These are phyloP conservation scores for Neonectria ditissima DNA, from an alignment of 2,329 filamentous ascomycete genomes.

Conservation along the genomic window DNA sequence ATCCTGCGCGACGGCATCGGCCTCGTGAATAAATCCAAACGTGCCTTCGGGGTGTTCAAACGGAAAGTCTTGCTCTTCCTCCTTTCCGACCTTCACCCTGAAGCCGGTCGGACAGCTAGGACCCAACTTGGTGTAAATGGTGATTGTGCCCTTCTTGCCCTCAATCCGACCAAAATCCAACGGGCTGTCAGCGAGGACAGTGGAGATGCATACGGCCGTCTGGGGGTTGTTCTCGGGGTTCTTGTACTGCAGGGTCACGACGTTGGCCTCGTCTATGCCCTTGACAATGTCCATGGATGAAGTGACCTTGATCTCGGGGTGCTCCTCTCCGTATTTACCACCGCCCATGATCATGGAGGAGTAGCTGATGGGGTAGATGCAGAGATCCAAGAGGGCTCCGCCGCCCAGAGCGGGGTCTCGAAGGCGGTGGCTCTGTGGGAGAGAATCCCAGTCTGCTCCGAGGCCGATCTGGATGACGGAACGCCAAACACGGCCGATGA, in stretches of 20 bases:
- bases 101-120: slow-evolving; percentile 47
- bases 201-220: slow-evolving; percentile 53
- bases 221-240: slow-evolving; percentile 47
- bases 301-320: slow-evolving; percentile 49
- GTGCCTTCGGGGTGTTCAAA: slow-evolving; percentile 51
- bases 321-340: slow-evolving; percentile 40
- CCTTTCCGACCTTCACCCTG: slow-evolving; percentile 51
- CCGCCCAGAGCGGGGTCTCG: slow-evolving; percentile 55
- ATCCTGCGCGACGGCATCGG: slow-evolving; percentile 55
- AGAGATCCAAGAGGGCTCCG: slow-evolving; percentile 56
- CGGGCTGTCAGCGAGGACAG: slow-evolving; percentile 42
- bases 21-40: slow-evolving; percentile 57
- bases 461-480: slow-evolving; percentile 54
- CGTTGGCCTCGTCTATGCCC: slow-evolving; percentile 51
- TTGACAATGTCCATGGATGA: slow-evolving; percentile 51
- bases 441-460: slow-evolving; percentile 48
- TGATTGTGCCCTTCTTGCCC: slow-evolving; percentile 52
- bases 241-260: slow-evolving; percentile 53
- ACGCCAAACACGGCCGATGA: slow-evolving; percentile 54
- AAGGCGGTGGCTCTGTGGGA: slow-evolving; percentile 47
- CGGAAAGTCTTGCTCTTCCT: slow-evolving; percentile 45
- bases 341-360: slow-evolving; percentile 50
- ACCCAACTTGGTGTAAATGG: slow-evolving; percentile 49
- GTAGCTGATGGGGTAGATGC: slow-evolving; percentile 57
- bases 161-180: slow-evolving; percentile 52